phyloP scores from a whole-genome alignment of 208 protist genomes.

The Trypanosomatidae sp. region DNA sequence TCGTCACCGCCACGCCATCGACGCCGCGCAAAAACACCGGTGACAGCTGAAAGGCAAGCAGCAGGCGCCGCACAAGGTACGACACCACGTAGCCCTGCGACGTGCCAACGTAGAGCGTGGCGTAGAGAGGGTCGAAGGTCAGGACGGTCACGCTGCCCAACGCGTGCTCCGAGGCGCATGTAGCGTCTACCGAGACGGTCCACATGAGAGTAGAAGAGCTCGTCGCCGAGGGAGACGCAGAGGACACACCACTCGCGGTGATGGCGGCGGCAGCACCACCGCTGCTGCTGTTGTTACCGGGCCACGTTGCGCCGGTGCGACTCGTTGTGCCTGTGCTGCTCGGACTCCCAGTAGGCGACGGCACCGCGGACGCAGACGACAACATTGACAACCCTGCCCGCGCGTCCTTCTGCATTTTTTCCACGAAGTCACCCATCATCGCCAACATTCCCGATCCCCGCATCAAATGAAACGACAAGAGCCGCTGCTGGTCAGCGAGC shows the following conservation, averaged over 20 bases:
- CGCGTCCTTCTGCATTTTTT: slow-evolving; percentile 36
- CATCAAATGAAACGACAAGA: slow-evolving; percentile 66
- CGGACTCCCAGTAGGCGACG: background rate
- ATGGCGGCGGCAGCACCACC: background rate
- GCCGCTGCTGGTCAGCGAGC: slow-evolving; percentile 49
- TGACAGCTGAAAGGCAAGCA: slow-evolving; percentile 59
- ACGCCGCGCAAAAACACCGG: slow-evolving; percentile 37
- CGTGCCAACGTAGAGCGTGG: slow-evolving; percentile 75
- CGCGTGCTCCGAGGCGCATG: slow-evolving; percentile 22
- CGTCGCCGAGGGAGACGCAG: background rate
- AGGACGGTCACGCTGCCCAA: slow-evolving; percentile 47
- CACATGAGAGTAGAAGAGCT: slow-evolving; percentile 28
- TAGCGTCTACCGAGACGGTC: slow-evolving; percentile 21
- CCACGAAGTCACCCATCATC: slow-evolving; percentile 55
- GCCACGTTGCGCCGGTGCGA: too few species aligned
- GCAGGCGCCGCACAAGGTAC: slow-evolving; percentile 66
- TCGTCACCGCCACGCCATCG: slow-evolving; percentile 27
- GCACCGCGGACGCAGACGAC: too few species aligned
- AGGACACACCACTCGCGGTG: background rate
- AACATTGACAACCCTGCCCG: too few species aligned
- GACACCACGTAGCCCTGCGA: slow-evolving; percentile 63
- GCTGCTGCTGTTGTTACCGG: background rate
- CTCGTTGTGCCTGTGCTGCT: background rate
- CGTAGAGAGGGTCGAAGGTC: slow-evolving; percentile 59
- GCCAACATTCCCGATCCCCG: slow-evolving; percentile 48